A percentile compares a stretch with the other conserved stretches of the same genome.
Evolutionary conservation across 1,139 yeast genomes (phyloP).

Genomic region (Yamadazyma diddensiae): DNA sequence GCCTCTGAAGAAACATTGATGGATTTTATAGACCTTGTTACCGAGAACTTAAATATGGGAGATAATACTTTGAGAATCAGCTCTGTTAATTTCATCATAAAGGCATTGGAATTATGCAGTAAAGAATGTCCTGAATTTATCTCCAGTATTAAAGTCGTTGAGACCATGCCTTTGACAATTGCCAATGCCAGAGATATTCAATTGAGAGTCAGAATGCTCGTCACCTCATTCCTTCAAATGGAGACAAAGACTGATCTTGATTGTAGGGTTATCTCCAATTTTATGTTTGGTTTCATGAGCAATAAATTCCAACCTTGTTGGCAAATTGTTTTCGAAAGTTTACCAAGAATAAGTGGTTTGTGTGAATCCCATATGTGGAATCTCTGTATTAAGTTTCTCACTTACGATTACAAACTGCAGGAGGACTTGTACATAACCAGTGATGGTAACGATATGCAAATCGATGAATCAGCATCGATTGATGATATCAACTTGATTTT

Average conservation of each 20-base stretch:
- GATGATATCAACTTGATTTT: conserved; percentile 28
- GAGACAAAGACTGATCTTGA: conserved; percentile 26
- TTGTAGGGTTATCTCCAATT: conserved; percentile 49
- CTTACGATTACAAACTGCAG: conserved; percentile 25
- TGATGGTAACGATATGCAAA: conserved; percentile 12
- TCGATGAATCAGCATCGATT: conserved; percentile 13
- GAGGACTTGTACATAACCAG: conserved; percentile 16
- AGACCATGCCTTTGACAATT: conserved; percentile 67
- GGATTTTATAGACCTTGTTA: conserved; percentile 6
- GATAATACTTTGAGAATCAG: conserved; percentile 45
- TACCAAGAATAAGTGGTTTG: conserved; percentile 46
- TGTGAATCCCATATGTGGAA: conserved; percentile 58
- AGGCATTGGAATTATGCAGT: conserved; percentile 24
- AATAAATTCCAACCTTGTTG: conserved; percentile 83
- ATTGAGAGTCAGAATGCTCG: conserved; percentile 64
- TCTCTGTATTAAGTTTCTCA: conserved; percentile 40
- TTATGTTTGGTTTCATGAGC: conserved; percentile 69
- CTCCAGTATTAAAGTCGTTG: conserved; percentile 54
- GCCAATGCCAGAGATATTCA: conserved; percentile 75
- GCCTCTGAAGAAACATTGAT: neutral
- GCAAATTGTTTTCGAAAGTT: conserved; percentile 66
- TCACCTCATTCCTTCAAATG: conserved; percentile 42
- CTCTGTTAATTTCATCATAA: conserved; percentile 40
- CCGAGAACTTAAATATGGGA: conserved; percentile 42
- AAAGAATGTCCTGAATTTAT: conserved; percentile 30